Evolutionary conservation across 2,329 filamentous ascomycete genomes (phyloP), one percentile per base, ranked within the genome.

Genomic region (Cercospora sp.): DNA sequence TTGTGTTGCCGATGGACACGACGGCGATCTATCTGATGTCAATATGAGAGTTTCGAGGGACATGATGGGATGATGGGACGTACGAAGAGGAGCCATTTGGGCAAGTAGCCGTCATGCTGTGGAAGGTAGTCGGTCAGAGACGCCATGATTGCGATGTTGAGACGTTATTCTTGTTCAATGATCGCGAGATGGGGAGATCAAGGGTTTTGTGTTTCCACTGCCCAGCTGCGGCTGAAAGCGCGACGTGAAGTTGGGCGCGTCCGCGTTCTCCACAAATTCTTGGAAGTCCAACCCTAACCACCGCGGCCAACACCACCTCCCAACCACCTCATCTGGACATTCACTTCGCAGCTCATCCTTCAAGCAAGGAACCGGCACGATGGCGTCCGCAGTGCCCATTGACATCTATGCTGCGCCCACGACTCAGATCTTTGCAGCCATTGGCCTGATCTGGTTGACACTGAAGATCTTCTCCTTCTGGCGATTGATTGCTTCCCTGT

Each of bases 1-100:
- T 78, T 40, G 89, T 91, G 84, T 99, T 99, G 75, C 88, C 90
- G 68, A 95, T 85, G 31, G 94, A 93, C 66, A 96, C 87, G 66
- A 93, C 77, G 66, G 93, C 93, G 77, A 97, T 87, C 94, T 97
- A 13, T 53, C 8, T n/a, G 3, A 12, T 28, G 48, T 53, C 48
- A 53, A 8, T 13, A 13, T 26, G 63, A 69, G 58, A 26, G 60
- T 64, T 59, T 40, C 3, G 20, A 63, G 26, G 10, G 40, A 36
- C 62, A 51, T 53, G 30, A 64, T 28, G 36, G 69, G 55, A 66
- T 67, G 55, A 66, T 67, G 61, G 30, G 51, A 78, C 83, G 59
- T 82, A 90, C 88, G 71, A 90, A 82, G 72, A 90, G 81, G 9
- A 90, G 86, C 88, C 88, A 90, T 79, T 88, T 86, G 55, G 88